phyloP scores from a whole-genome alignment of 805 yeast genomes.

The Candida orba region DNA sequence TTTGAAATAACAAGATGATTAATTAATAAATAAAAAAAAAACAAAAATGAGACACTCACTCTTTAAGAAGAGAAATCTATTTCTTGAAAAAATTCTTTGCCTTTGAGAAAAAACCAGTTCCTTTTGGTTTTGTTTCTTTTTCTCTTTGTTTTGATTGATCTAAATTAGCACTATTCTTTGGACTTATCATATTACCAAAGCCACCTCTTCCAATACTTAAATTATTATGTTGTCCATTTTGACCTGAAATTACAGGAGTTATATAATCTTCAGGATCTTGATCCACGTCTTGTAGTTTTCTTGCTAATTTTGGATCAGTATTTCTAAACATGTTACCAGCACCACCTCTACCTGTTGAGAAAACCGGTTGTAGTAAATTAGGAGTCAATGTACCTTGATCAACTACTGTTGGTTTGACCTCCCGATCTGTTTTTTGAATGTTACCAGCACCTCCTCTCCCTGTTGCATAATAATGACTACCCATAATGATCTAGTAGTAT shows the following conservation, averaged over 20 bases:
- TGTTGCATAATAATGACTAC: constrained; percentile 43
- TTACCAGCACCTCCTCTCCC: constrained; percentile 82
- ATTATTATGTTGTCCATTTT: constrained; percentile 21
- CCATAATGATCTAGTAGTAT: not conserved
- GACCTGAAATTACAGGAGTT: constrained; percentile 34
- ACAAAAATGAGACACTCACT: not conserved
- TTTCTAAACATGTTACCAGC: constrained; percentile 68
- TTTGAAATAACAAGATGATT: no score
- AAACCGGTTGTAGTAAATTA: constrained; percentile 43
- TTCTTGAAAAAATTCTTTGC: constrained; percentile 37
- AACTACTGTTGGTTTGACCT: constrained; percentile 48
- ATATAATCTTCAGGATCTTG: constrained; percentile 31
- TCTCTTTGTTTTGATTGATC: constrained; percentile 19
- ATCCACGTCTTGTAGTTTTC: constrained; percentile 65
- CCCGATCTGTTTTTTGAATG: constrained; percentile 36
- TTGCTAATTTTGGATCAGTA: constrained; percentile 47
- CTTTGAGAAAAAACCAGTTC: constrained; percentile 32
- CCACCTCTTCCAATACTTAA: constrained; percentile 55
- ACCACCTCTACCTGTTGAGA: constrained; percentile 75
- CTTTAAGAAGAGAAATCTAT: not conserved
- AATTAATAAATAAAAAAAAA: no score
- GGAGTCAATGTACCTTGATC: constrained; percentile 61
- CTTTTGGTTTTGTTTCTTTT: constrained; percentile 20
- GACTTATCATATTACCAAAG: constrained; percentile 50
- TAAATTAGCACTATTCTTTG: constrained; percentile 22